phyloP scores from a whole-genome alignment of 2,329 filamentous ascomycete species.

The Escovopsis weberi region DNA sequence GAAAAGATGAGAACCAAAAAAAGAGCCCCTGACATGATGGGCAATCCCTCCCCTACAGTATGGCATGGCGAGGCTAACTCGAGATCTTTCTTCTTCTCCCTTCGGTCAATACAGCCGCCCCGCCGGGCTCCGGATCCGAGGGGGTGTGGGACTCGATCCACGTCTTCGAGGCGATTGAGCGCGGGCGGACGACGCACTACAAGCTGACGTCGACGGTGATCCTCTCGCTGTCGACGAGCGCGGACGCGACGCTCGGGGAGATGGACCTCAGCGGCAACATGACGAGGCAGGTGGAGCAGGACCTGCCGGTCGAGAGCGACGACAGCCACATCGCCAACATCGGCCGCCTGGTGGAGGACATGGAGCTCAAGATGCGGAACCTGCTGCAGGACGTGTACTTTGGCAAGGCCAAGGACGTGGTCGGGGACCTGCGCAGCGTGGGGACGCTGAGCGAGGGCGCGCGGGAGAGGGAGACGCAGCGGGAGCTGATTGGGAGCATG shows the following conservation, averaged over 20 bases:
- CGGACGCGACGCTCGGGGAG: slow-evolving; percentile 48
- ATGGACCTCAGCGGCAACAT: slow-evolving; percentile 95
- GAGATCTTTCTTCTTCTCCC: not conserved
- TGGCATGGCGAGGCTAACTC: no score
- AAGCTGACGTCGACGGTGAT: slow-evolving; percentile 97
- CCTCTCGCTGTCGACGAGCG: slow-evolving; percentile 57
- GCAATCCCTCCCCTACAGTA: no score
- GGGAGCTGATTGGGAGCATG: slow-evolving; percentile 68
- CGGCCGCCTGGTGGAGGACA: slow-evolving; percentile 88
- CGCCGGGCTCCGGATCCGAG: slow-evolving; percentile 48
- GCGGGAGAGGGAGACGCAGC: slow-evolving; percentile 69
- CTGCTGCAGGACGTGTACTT: slow-evolving; percentile 98
- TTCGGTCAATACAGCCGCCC: slow-evolving; percentile 38
- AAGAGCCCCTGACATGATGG: no score
- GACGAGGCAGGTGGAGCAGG: slow-evolving; percentile 90
- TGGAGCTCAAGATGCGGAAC: slow-evolving; percentile 99
- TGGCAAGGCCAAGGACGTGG: slow-evolving; percentile 96
- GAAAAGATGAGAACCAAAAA: not conserved
- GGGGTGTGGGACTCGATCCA: slow-evolving; percentile 98
- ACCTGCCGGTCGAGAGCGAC: slow-evolving; percentile 79
- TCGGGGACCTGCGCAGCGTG: slow-evolving; percentile 84
- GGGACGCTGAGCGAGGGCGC: slow-evolving; percentile 72
- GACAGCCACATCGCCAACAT: slow-evolving; percentile 93
- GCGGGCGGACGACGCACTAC: slow-evolving; percentile 85
- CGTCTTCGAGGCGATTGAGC: slow-evolving; percentile 92